Conservation (phyloP, 73 alveolate genomes). For the Stentor coeruleus region DNA sequence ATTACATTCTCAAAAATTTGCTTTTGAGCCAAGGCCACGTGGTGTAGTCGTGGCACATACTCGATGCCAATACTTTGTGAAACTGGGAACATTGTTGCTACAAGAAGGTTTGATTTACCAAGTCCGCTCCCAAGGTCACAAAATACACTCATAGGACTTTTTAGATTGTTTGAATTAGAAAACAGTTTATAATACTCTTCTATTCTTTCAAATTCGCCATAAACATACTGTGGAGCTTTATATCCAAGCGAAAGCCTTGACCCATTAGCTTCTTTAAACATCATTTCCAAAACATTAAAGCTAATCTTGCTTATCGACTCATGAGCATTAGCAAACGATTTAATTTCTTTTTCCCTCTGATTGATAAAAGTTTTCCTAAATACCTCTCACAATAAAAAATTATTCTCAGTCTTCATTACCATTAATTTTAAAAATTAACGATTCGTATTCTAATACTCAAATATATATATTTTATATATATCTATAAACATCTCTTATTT, state of each 20-base stretch:
- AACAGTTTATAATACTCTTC: not conserved
- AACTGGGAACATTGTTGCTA: not conserved
- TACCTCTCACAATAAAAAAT: not conserved
- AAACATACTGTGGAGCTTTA: constrained; percentile 6
- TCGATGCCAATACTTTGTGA: not conserved
- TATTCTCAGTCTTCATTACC: no score
- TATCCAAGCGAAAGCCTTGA: not conserved
- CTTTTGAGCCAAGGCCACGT: not conserved
- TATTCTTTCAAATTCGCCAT: not conserved
- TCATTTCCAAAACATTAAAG: not conserved
- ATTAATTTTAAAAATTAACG: no score
- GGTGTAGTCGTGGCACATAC: not conserved
- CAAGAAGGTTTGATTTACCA: not conserved
- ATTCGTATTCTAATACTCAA: no score
- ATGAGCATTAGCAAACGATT: not conserved
- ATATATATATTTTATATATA: no score
- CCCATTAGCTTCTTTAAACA: not conserved
- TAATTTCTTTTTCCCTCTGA: not conserved
- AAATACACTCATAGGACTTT: not conserved
- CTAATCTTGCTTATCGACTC: not conserved
- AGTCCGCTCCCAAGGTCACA: constrained; percentile 5
- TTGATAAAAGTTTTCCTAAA: not conserved
- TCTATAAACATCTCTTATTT: no score
- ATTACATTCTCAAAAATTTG: not conserved
- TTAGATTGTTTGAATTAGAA: constrained; percentile 14